These are phyloP conservation scores for Eucalyptus pauciflora DNA, from an alignment of 345 rosid genomes.

Conservation along the genomic window DNA sequence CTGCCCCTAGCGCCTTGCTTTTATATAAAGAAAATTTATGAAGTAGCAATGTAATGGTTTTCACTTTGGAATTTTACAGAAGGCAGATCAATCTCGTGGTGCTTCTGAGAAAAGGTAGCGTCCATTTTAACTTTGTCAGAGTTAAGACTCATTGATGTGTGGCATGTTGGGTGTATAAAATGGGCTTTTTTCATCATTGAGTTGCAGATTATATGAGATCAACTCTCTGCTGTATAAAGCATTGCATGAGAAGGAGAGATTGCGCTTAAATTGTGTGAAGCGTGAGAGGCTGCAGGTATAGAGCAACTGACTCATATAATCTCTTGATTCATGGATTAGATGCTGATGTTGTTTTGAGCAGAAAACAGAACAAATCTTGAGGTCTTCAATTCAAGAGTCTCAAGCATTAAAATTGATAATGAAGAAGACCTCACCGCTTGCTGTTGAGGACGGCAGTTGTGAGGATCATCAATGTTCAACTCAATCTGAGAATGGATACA, in stretches of 20 bases:
- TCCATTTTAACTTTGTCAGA: background rate
- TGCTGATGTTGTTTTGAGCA: constrained; percentile 11
- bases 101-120: constrained; percentile 39
- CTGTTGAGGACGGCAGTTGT: constrained; percentile 8
- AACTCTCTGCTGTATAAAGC: constrained; percentile 40
- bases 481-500: constrained; percentile 10
- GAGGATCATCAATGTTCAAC: constrained; percentile 3
- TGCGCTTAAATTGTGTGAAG: constrained; percentile 43
- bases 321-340: background rate
- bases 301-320: background rate
- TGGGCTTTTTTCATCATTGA: background rate
- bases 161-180: background rate
- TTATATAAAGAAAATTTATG: background rate
- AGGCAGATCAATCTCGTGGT: constrained; percentile 12
- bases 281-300: constrained; percentile 55
- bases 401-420: constrained; percentile 34
- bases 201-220: constrained; percentile 52
- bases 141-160: background rate
- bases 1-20: background rate
- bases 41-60: background rate
- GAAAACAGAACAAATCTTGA: constrained; percentile 39
- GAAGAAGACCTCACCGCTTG: constrained; percentile 2
- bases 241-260: constrained; percentile 53
- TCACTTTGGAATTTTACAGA: background rate
- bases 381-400: constrained; percentile 34